Conservation (phyloP, 2,329 filamentous ascomycete genomes). For the Tolypocladium amazonense region DNA sequence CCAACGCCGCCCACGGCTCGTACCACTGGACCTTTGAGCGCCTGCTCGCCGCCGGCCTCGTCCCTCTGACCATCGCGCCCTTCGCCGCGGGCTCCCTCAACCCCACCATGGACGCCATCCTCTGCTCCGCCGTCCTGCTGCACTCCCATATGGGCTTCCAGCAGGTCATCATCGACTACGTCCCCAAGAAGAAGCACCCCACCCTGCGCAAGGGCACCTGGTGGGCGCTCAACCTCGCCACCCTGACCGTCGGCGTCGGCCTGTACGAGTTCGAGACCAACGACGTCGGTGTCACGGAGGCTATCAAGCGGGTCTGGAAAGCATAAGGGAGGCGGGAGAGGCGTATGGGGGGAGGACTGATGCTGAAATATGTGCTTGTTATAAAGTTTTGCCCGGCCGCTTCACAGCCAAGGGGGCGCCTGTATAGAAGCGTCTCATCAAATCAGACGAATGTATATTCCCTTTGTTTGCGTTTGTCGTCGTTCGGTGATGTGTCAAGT, state of each 20-base stretch:
- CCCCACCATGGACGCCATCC: slow-evolving; percentile 74
- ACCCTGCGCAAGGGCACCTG: slow-evolving; percentile 53
- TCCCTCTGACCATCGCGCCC: slow-evolving; percentile 81
- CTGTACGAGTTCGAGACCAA: slow-evolving; percentile 99
- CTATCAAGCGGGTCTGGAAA: slow-evolving; percentile 79
- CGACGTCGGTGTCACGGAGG: slow-evolving; percentile 88
- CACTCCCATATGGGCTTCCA: slow-evolving; percentile 97
- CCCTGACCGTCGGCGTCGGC: slow-evolving; percentile 72
- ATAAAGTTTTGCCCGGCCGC: not conserved
- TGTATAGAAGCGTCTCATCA: slow-evolving; percentile 10
- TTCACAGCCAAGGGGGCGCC: not conserved
- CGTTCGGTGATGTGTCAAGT: not conserved
- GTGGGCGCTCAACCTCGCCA: slow-evolving; percentile 72
- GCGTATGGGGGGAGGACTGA: not conserved
- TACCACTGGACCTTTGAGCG: slow-evolving; percentile 99
- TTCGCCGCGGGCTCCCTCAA: slow-evolving; percentile 89
- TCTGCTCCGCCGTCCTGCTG: slow-evolving; percentile 73
- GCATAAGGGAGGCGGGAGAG: slow-evolving; percentile 37
- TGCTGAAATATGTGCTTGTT: not conserved
- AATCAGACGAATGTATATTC: slow-evolving; percentile 5
- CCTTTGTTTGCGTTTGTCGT: slow-evolving; percentile 1
- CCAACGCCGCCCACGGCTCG: slow-evolving; percentile 73
- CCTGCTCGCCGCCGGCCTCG: slow-evolving; percentile 64
- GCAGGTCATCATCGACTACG: slow-evolving; percentile 83
- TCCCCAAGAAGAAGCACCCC: slow-evolving; percentile 63